These are phyloP conservation scores for Lachnellula suecica DNA, from an alignment of 2,329 filamentous ascomycete genomes.

Conservation along the genomic window DNA sequence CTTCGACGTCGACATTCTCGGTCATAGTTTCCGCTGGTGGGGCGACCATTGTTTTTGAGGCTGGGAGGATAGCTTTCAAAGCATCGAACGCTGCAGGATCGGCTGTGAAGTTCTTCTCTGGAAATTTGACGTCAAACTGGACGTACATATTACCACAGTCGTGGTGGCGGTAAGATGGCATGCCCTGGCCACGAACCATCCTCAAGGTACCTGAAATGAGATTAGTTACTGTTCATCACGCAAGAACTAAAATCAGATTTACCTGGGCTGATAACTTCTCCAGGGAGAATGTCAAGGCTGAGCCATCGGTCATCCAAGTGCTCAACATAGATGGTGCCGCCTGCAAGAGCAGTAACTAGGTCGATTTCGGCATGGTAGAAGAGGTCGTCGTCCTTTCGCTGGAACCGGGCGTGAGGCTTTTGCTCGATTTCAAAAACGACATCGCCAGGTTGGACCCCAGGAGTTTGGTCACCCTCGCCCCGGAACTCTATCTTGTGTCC, in stretches of 20 bases:
- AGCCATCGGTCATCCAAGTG: slow-evolving; percentile 98
- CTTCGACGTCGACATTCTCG: slow-evolving; percentile 84
- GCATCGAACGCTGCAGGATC: slow-evolving; percentile 71
- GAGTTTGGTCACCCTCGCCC: slow-evolving; percentile 94
- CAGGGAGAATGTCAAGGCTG: slow-evolving; percentile 86
- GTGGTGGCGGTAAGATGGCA: slow-evolving; percentile 95
- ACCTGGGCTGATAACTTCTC: slow-evolving; percentile 93
- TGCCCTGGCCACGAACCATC: slow-evolving; percentile 93
- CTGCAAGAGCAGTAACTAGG: slow-evolving; percentile 88
- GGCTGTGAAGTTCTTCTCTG: slow-evolving; percentile 70
- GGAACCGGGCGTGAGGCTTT: slow-evolving; percentile 96
- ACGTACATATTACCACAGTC: slow-evolving; percentile 96
- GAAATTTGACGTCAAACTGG: slow-evolving; percentile 97
- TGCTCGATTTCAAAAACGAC: slow-evolving; percentile 99
- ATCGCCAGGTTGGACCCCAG: slow-evolving; percentile 89
- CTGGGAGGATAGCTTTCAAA: slow-evolving; percentile 82
- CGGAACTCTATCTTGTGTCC: slow-evolving; percentile 97
- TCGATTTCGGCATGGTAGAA: slow-evolving; percentile 96
- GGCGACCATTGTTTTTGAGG: slow-evolving; percentile 56
- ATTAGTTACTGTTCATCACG: slow-evolving; percentile 13
- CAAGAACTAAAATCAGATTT: slow-evolving; percentile 39
- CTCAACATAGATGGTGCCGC: slow-evolving; percentile 88
- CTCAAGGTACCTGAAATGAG: slow-evolving; percentile 74
- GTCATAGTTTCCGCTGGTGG: slow-evolving; percentile 86
- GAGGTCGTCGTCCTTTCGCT: slow-evolving; percentile 92